Evolutionary conservation across 164 flowering plant species (phyloP).

Genomic region (Buxus sempervirens): DNA sequence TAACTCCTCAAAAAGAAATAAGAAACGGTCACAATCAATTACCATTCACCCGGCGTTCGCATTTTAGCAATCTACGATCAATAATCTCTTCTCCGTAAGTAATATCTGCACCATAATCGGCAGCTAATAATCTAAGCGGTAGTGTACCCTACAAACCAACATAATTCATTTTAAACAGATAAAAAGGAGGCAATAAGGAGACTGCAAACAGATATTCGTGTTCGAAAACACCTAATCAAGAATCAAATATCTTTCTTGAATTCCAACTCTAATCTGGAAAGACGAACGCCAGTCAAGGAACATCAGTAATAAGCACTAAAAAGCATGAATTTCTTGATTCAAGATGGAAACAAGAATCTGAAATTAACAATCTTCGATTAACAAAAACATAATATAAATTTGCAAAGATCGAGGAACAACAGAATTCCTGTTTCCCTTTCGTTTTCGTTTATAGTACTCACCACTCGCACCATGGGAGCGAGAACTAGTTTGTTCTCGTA

Average conservation of each 20-base stretch:
- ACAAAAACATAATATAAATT: neutral
- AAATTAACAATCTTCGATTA: neutral
- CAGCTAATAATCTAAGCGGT: conserved; percentile 77
- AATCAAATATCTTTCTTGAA: neutral
- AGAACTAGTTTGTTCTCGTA: conserved; percentile 77
- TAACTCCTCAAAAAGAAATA: too few species aligned
- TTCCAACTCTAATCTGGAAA: neutral
- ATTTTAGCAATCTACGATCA: conserved; percentile 80
- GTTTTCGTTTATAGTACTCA: conserved; percentile 32
- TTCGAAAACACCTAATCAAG: neutral
- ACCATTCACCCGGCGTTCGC: conserved; percentile 80
- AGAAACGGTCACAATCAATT: neutral
- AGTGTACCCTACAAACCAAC: conserved; percentile 60
- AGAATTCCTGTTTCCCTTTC: neutral
- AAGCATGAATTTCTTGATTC: neutral
- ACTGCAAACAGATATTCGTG: neutral
- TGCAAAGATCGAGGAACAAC: neutral
- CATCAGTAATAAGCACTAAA: neutral
- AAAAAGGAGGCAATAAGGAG: neutral
- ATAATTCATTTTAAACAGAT: neutral
- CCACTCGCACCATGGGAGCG: conserved; percentile 99
- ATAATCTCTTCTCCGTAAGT: conserved; percentile 93
- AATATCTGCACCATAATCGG: conserved; percentile 88
- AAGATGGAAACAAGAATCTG: neutral
- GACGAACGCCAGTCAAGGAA: neutral